Conservation (phyloP, 306 rosid species). For the Potentilla sterilis region DNA sequence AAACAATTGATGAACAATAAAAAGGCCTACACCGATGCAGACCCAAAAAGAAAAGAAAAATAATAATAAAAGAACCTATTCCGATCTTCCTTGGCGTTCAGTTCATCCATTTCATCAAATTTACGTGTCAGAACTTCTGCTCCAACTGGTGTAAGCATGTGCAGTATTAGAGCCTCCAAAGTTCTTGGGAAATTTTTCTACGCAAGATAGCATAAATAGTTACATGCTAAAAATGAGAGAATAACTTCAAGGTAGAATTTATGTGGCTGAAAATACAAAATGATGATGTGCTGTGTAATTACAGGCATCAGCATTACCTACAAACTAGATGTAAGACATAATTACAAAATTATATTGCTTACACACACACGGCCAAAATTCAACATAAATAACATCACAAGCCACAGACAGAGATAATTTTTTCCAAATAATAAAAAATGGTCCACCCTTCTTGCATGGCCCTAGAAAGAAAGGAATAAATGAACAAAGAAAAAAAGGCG, state of each 20-base stretch:
- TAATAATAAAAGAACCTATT: slow-evolving; percentile 26
- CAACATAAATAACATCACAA: slow-evolving; percentile 1
- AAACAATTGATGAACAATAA: slow-evolving; percentile 12
- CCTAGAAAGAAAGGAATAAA: not conserved
- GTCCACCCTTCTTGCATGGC: not conserved
- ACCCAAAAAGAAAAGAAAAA: no score
- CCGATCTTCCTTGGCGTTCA: slow-evolving; percentile 64
- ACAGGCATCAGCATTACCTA: slow-evolving; percentile 13
- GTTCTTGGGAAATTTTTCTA: slow-evolving; percentile 87
- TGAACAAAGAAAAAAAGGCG: not conserved
- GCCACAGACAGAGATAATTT: not conserved
- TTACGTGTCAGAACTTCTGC: slow-evolving; percentile 83
- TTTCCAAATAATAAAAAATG: not conserved
- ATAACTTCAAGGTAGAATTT: slow-evolving; percentile 10
- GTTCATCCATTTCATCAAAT: slow-evolving; percentile 88
- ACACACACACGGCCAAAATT: not conserved
- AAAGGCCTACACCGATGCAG: slow-evolving; percentile 49
- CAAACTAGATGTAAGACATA: not conserved
- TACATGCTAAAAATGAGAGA: slow-evolving; percentile 22
- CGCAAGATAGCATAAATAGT: slow-evolving; percentile 28
- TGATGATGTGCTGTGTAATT: not conserved
- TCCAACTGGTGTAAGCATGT: slow-evolving; percentile 82
- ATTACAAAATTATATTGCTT: not conserved
- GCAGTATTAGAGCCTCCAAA: slow-evolving; percentile 84
- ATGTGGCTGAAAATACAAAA: slow-evolving; percentile 15